Evolutionary conservation across 2,329 filamentous ascomycete species (phyloP).

Genomic region (Fulvia fulva): DNA sequence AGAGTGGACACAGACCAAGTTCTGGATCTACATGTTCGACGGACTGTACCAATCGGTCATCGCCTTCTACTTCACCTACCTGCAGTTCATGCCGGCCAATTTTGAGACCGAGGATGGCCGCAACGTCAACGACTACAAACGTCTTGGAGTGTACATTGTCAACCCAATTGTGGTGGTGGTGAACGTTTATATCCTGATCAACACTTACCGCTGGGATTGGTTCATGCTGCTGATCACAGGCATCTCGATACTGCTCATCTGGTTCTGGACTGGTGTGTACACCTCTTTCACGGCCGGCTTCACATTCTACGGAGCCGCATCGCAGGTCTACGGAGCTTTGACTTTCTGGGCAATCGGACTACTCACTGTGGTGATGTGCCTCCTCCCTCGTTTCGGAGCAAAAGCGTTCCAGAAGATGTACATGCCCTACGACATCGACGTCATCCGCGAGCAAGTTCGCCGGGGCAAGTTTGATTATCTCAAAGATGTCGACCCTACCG

Average conservation of each 20-base stretch:
- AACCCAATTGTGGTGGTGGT: slow-evolving; percentile 81
- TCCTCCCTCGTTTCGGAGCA: slow-evolving; percentile 81
- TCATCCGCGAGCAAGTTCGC: slow-evolving; percentile 86
- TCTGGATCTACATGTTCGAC: slow-evolving; percentile 96
- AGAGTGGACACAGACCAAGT: slow-evolving; percentile 95
- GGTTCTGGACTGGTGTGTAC: slow-evolving; percentile 94
- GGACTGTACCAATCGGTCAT: slow-evolving; percentile 93
- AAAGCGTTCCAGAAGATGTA: slow-evolving; percentile 93
- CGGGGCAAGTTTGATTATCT: slow-evolving; percentile 78
- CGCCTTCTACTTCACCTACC: slow-evolving; percentile 87
- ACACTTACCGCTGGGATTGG: slow-evolving; percentile 98
- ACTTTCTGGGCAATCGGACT: slow-evolving; percentile 84
- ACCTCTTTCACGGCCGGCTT: slow-evolving; percentile 56
- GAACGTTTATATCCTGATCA: slow-evolving; percentile 92
- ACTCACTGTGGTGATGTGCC: slow-evolving; percentile 72
- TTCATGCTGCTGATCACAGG: slow-evolving; percentile 77
- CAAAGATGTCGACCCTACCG: slow-evolving; percentile 49
- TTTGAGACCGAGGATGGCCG: slow-evolving; percentile 70
- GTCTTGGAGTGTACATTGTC: slow-evolving; percentile 83
- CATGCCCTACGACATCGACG: slow-evolving; percentile 86
- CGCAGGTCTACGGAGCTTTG: slow-evolving; percentile 73
- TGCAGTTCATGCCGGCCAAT: slow-evolving; percentile 66
- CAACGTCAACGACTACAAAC: slow-evolving; percentile 71
- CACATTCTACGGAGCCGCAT: slow-evolving; percentile 71
- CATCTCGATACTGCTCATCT: slow-evolving; percentile 82